These are phyloP conservation scores for Paramecium primaurelia DNA, from an alignment of 73 alveolate genomes.

Conservation along the genomic window DNA sequence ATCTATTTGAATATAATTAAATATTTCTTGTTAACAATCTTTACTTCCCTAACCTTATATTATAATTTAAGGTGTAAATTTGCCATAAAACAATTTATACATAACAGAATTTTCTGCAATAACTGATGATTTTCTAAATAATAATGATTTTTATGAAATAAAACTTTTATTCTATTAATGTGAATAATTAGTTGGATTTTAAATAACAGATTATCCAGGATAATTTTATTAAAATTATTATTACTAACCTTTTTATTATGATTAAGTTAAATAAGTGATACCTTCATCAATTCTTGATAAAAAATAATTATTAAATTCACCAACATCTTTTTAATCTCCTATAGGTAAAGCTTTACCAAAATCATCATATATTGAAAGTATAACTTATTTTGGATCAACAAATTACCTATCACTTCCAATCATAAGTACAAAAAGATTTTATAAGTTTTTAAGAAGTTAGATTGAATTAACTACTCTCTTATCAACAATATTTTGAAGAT, in stretches of 20 bases:
- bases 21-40: constrained; percentile 50
- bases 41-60: not conserved
- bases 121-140: not conserved
- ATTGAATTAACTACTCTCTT: constrained; percentile 50
- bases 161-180: not conserved
- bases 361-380: constrained; percentile 69
- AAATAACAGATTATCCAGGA: not conserved
- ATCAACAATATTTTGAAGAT: not conserved
- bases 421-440: constrained; percentile 67
- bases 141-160: not conserved
- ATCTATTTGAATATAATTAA: constrained; percentile 68
- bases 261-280: not conserved
- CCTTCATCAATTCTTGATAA: constrained; percentile 82
- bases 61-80: not conserved
- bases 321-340: constrained; percentile 88
- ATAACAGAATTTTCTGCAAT: not conserved
- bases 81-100: not conserved
- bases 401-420: constrained; percentile 69
- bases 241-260: not conserved
- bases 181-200: not conserved
- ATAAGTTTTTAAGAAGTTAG: constrained; percentile 54
- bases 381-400: constrained; percentile 74
- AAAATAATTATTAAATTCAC: constrained; percentile 80
- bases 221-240: not conserved
- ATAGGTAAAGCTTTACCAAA: constrained; percentile 70